Evolutionary conservation across 345 rosid genomes (phyloP).

Genomic region (Eucalyptus sp.): DNA sequence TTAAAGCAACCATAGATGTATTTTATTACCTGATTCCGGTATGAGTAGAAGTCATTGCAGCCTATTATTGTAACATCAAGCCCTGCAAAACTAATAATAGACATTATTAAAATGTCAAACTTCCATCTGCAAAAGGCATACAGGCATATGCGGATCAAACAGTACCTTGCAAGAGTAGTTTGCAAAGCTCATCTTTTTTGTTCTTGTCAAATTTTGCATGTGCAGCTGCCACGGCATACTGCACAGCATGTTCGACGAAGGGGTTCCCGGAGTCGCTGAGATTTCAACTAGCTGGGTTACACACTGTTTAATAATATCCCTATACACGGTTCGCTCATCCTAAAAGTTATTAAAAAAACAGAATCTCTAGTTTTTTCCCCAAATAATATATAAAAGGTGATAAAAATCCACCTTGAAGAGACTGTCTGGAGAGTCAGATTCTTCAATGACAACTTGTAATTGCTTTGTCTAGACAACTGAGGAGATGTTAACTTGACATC

Average conservation of each 20-base stretch:
- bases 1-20: neutral
- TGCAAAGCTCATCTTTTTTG: constrained; percentile 42
- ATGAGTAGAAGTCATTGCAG: constrained; percentile 91
- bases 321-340: neutral
- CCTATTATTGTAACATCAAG: constrained; percentile 87
- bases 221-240: constrained; percentile 82
- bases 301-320: neutral
- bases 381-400: neutral
- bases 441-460: constrained; percentile 60
- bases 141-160: neutral
- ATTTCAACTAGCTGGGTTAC: neutral
- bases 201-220: constrained; percentile 32
- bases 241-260: constrained; percentile 78
- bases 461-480: constrained; percentile 81
- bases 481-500: constrained; percentile 91
- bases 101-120: constrained; percentile 2
- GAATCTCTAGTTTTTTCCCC: neutral
- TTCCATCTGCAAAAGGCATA: neutral
- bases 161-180: constrained; percentile 75
- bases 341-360: neutral
- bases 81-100: constrained; percentile 38
- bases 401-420: constrained; percentile 56
- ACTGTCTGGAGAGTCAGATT: constrained; percentile 44
- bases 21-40: constrained; percentile 67
- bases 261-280: constrained; percentile 75